phyloP scores from a whole-genome alignment of 148 eudicot genomes.

The Cornus kousa region DNA sequence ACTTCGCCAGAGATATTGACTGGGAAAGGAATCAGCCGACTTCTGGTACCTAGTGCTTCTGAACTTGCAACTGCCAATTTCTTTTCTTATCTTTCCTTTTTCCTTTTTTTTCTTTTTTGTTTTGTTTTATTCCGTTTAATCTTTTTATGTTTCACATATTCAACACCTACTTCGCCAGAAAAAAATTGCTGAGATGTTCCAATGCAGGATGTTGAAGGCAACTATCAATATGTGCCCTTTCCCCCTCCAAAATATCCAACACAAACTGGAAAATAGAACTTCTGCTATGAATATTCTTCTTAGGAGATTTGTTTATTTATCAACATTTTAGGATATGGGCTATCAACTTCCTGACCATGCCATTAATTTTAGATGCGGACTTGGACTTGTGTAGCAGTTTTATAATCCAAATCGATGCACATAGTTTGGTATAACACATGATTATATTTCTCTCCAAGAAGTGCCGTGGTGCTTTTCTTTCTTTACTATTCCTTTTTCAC shows the following conservation, averaged over 20 bases:
- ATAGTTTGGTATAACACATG: background rate
- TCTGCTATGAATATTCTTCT: background rate
- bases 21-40: constrained; percentile 44
- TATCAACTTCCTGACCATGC: background rate
- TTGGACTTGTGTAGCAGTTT: background rate
- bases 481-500: background rate
- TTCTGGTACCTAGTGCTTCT: constrained; percentile 33
- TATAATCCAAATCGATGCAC: background rate
- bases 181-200: background rate
- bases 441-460: background rate
- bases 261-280: background rate
- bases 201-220: background rate
- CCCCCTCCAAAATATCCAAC: background rate
- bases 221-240: background rate
- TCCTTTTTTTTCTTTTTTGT: background rate
- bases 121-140: background rate
- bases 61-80: background rate
- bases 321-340: background rate
- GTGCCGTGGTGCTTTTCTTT: background rate
- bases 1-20: constrained; percentile 40
- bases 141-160: background rate
- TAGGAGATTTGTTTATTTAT: background rate
- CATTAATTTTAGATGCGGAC: background rate
- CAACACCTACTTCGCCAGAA: background rate
- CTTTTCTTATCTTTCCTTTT: background rate